phyloP scores from a whole-genome alignment of 2,329 filamentous ascomycete genomes.

The Neurospora sp. region DNA sequence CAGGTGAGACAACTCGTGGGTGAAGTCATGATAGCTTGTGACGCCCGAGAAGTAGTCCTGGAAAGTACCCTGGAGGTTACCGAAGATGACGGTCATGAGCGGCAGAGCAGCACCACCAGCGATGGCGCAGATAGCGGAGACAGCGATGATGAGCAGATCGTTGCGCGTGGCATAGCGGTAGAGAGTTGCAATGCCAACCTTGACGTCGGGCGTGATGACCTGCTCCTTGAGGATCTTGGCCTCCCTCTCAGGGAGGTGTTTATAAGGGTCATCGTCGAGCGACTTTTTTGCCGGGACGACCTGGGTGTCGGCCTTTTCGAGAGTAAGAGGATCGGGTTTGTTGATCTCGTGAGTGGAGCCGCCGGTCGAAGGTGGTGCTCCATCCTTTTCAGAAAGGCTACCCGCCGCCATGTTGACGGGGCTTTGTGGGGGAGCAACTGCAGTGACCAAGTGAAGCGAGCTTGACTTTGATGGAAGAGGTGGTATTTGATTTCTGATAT shows the following conservation, averaged over 20 bases:
- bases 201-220: constrained; percentile 53
- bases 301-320: constrained; percentile 17
- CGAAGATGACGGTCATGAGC: constrained; percentile 75
- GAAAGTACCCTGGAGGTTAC: constrained; percentile 64
- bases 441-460: background rate
- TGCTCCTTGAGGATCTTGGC: constrained; percentile 59
- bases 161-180: constrained; percentile 61
- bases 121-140: constrained; percentile 57
- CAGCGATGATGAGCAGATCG: constrained; percentile 53
- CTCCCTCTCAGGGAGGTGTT: constrained; percentile 32
- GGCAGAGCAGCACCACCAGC: constrained; percentile 66
- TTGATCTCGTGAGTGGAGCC: constrained; percentile 4
- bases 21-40: constrained; percentile 46
- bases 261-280: constrained; percentile 13
- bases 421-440: background rate
- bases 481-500: background rate
- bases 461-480: background rate
- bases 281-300: constrained; percentile 9
- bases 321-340: constrained; percentile 2
- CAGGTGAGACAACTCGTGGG: constrained; percentile 46
- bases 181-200: constrained; percentile 54
- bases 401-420: constrained; percentile 4
- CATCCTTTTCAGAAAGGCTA: constrained; percentile 10
- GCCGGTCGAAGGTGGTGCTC: constrained; percentile 5
- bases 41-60: constrained; percentile 48